These are phyloP conservation scores for Pythium phragmitis DNA, from an alignment of 352 stramenopile genomes.

Conservation along the genomic window DNA sequence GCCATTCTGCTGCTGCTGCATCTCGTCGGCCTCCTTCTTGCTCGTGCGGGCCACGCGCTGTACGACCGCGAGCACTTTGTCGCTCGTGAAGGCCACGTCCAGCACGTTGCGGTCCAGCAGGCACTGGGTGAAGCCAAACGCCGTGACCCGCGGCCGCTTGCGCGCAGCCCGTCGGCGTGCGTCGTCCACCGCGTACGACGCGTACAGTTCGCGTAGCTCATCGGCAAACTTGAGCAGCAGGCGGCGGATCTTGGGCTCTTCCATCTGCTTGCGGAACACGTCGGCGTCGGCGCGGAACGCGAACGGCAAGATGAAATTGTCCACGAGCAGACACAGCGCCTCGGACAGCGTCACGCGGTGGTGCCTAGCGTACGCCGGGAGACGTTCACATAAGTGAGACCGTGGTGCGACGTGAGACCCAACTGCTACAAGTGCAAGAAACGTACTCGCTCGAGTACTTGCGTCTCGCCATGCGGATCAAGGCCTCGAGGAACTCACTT, in stretches of 20 bases:
- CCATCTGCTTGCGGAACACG: conserved; percentile 71
- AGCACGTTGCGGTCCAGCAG: conserved; percentile 60
- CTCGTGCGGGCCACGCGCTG: conserved; percentile 43
- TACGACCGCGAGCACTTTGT: conserved; percentile 57
- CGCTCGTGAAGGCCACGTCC: conserved; percentile 59
- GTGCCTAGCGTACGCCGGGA: conserved; percentile 25
- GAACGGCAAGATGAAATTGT: conserved; percentile 74
- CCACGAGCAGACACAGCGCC: conserved; percentile 69
- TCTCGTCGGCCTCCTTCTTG: conserved; percentile 30
- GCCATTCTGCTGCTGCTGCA: conserved; percentile 3
- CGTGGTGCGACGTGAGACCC: neutral
- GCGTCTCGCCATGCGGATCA: conserved; percentile 55
- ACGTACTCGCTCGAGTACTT: conserved; percentile 70
- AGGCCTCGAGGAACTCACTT: conserved; percentile 62
- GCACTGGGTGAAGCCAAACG: conserved; percentile 61
- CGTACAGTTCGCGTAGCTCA: conserved; percentile 58
- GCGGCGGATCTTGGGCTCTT: conserved; percentile 60
- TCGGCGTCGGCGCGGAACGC: conserved; percentile 73
- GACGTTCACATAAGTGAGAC: neutral
- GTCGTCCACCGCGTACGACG: conserved; percentile 50
- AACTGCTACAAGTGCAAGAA: neutral
- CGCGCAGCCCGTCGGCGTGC: conserved; percentile 8
- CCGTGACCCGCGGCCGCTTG: conserved; percentile 47
- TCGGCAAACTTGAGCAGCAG: conserved; percentile 64
- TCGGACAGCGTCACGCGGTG: conserved; percentile 71